A percentile compares a stretch with the other conserved stretches of the same genome.
These are phyloP conservation scores for Trichomonas vaginalis DNA, from an alignment of 208 protist genomes.

Conservation along the genomic window DNA sequence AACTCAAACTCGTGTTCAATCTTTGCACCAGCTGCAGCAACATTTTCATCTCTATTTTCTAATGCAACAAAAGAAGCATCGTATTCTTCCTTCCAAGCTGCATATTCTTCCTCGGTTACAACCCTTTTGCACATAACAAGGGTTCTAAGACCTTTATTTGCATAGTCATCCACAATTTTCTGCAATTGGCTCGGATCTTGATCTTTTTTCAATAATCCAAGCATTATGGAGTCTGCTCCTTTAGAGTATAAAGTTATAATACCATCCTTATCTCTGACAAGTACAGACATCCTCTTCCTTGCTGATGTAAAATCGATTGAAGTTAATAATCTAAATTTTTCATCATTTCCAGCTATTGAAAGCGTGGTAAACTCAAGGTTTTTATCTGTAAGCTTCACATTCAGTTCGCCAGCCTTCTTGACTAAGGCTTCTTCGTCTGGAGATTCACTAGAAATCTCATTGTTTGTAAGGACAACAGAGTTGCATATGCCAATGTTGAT, in stretches of 20 bases:
- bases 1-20: slow-evolving; percentile 22
- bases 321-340: background rate
- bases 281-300: slow-evolving; percentile 30
- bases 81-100: background rate
- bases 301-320: slow-evolving; percentile 60
- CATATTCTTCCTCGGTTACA: background rate
- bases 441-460: background rate
- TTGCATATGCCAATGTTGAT: background rate
- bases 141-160: background rate
- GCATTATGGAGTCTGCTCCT: background rate
- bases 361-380: background rate
- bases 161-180: background rate
- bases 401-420: background rate
- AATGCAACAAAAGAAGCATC: background rate
- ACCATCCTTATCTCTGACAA: background rate
- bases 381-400: background rate
- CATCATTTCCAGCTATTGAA: background rate
- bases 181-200: background rate
- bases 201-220: background rate
- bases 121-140: background rate
- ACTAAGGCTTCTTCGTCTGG: slow-evolving; percentile 10
- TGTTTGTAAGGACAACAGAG: background rate
- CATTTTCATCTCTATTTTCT: background rate
- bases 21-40: background rate
- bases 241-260: background rate